Percentiles rank a stretch among this genome's conserved stretches.
Evolutionary conservation across 106 monocot species (phyloP).

Genomic region (Acanthochlamys bracteata): DNA sequence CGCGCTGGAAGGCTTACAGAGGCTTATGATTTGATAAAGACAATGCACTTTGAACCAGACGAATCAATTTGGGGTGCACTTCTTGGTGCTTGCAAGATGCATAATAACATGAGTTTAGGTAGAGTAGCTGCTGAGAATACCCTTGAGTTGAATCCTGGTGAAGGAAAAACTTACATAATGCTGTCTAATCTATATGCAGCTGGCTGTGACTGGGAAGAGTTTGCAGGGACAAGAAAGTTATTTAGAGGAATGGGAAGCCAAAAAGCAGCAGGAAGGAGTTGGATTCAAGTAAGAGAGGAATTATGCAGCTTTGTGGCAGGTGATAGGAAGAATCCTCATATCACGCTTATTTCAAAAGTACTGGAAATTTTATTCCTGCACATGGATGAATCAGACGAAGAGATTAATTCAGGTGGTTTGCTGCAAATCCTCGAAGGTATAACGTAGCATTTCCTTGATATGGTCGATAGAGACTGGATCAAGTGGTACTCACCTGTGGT

Average conservation of each 20-base stretch:
- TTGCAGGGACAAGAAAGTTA: constrained; percentile 32
- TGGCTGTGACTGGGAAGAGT: constrained; percentile 43
- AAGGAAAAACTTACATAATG: constrained; percentile 40
- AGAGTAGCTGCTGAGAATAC: constrained; percentile 43
- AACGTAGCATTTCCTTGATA: neutral
- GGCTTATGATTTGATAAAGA: constrained; percentile 35
- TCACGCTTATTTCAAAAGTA: constrained; percentile 15
- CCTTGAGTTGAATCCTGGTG: constrained; percentile 33
- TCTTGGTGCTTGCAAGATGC: constrained; percentile 64
- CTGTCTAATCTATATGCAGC: constrained; percentile 59
- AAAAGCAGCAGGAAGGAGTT: constrained; percentile 73
- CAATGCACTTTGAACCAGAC: constrained; percentile 59
- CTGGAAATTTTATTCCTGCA: constrained; percentile 24
- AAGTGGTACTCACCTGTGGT: no score
- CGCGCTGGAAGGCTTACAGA: constrained; percentile 58
- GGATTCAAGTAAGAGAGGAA: constrained; percentile 50
- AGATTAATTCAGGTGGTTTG: neutral
- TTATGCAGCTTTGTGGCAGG: constrained; percentile 42
- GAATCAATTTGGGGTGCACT: constrained; percentile 72
- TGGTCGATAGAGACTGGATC: no score
- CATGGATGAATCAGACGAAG: constrained; percentile 21
- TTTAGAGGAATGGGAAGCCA: constrained; percentile 25
- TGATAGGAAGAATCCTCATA: constrained; percentile 30
- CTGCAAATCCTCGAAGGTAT: constrained; percentile 4
- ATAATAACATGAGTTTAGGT: constrained; percentile 37